Evolutionary conservation across 2,329 filamentous ascomycete genomes (phyloP), one percentile per base, ranked within the genome.

Genomic region (Rosellinia necatrix): DNA sequence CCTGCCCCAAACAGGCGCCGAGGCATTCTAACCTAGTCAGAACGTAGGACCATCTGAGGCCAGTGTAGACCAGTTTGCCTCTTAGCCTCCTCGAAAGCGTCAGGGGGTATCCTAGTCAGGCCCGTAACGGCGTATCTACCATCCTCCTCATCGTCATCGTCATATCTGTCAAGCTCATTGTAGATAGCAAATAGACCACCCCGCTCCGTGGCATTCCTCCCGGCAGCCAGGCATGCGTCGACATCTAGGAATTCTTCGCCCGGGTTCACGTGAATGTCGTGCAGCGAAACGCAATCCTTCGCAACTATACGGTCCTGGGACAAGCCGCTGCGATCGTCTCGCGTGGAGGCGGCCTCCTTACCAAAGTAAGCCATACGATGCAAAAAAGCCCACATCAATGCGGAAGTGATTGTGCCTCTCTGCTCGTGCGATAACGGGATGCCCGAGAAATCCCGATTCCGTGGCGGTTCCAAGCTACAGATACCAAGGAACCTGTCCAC

Each of bases 41-140:
- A 13, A 66, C 21, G 17, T 3, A 75, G 62, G 32, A 72, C 68
- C 22, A 75, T 41, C 7, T 40, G 6, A 21, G 41, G 41, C 41
- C 41, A 44, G 30, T 24, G 25, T 3, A 29, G 17, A n/a, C 17
- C 17, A 2, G 2, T 30, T 13, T 19, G 1, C 8, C n/a, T 30
- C 25, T 44, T 25, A 9, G 13, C 41, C 13, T 5, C 25, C 25
- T 29, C 1, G n/a, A 30, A 30, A 8, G 30, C 19, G 25, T 13
- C 21, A 8, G 25, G n/a, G 13, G 41, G 41, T 12, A 44, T 7
- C n/a, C 41, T 4, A 4, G 41, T 44, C 8, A 30, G 41, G 25
- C n/a, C 25, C 12, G 10, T 30, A 4, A 13, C 41, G 4, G 12
- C 9, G 27, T 44, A 44, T n/a, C n/a, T n/a, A n/a, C n/a, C n/a